Evolutionary conservation across 2,329 filamentous ascomycete species (phyloP), one percentile per base, ranked within the genome.

Genomic region (Penicillium sp.): DNA sequence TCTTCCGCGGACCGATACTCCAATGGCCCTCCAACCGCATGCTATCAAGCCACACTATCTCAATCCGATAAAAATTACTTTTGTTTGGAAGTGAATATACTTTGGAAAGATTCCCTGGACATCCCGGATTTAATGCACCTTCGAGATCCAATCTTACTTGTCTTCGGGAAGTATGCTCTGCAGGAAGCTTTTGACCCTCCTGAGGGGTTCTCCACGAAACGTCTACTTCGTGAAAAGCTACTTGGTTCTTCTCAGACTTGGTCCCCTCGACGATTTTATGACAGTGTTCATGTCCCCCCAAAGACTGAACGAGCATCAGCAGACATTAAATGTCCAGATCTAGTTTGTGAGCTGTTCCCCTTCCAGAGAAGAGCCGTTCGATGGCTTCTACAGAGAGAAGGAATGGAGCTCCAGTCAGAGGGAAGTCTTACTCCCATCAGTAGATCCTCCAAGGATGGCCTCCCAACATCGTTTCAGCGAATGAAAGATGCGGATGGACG

Each of bases 291-390:
- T 63, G 75, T 80, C 25, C 79, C 79, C 13, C 62, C 64, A 21
- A 65, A 73, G 35, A 68, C 67, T 3, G 56, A 68, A 13, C 63
- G 62, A n/a, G 52, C 71, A 27, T 73, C 75, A 5, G 67, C 69
- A 33, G 61, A 72, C 7, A 62, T 79, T 7, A 66, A 72, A 37
- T 75, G 72, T 55, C 66, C 73, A 26, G 53, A 63, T 25, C 56
- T 78, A 26, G 62, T 71, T 21, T 78, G 72, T 50, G 60, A 73
- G 26, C 70, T 81, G n/a, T 81, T 78, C 59, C 78, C 80, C 3
- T 82, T 82, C 53, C 80, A 82, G 56, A 70, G 72, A 54, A 75
- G 80, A 59, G 75, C 79, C 8, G 72, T 81, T 11, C 64, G 73
- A 37, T 82, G 80, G 80, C 69, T 82, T 39, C 58, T 81, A 43